Evolutionary conservation across 1,284 basidiomycete genomes (phyloP), one percentile per base, ranked within the genome.

Genomic region (Naganishia sp.): DNA sequence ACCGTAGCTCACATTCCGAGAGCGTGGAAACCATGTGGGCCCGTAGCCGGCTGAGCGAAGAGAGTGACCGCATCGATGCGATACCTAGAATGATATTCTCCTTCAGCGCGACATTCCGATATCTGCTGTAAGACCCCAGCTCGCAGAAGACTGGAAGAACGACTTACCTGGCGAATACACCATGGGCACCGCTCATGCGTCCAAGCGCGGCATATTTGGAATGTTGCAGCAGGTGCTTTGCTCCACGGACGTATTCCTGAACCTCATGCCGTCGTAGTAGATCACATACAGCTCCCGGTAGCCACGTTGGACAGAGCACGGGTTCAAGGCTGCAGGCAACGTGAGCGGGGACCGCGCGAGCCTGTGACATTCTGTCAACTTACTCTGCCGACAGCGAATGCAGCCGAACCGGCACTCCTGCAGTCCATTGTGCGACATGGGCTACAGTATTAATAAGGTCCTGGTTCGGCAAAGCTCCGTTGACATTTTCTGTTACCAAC

Each of bases 401-500:
- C 2, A 94, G 77, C 2, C 88, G 78, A 1, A 90, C 85, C 0
- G 90, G 88, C 3, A 92, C 86, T 15, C 86, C 85, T 4, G 85
- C 88, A 1, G 87, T 86, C 73, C 86, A 86, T 42, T 84, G 84
- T 2, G 91, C 83, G 55, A 98, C 90, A 42, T 87, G 79, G 3
- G 86, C 82, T 53, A 93, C 84, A 0, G 92, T 89, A 77, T 96
- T 96, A 72, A 97, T 80, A 0, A 96, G 84, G 77, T 99, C 95
- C 79, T 97, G 92, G 75, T 99, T 99, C 0, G 96, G 94, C 52
- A 98, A 81, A 36, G 93, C 89, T 4, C 94, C 95, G 76, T 98
- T 95, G 6, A 92, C 83, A 7, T 95, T 96, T 84, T 99, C 95
- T 95, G 73, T 42, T 23, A 52, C 57, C 28, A 16, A 42, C 10